Percentiles rank a stretch among this genome's conserved stretches.
Conservation (phyloP, 2,329 filamentous ascomycete species). For the Aspergillus carbonarius region DNA sequence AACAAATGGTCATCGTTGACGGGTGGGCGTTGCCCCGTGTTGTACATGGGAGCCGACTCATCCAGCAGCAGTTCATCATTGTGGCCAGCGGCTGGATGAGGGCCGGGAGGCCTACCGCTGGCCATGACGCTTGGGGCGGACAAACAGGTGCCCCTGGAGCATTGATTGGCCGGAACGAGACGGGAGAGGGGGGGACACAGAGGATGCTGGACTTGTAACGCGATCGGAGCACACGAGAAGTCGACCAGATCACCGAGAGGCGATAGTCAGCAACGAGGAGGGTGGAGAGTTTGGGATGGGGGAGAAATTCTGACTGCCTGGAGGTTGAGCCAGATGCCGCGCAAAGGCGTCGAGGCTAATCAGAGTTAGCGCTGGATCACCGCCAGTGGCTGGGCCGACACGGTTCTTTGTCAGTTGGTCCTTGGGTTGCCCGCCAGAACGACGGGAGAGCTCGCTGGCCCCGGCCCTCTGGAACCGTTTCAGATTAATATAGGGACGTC, state of each 20-base stretch:
- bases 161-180: constrained; percentile 31
- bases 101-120: constrained; percentile 56
- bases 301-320: constrained; percentile 10
- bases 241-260: neutral
- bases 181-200: constrained; percentile 6
- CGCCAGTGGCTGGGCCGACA: constrained; percentile 7
- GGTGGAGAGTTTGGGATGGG: neutral
- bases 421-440: neutral
- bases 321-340: constrained; percentile 7
- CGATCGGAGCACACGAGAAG: neutral
- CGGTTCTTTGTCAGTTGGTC: neutral
- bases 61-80: constrained; percentile 46
- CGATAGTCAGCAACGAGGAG: constrained; percentile 1
- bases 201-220: neutral
- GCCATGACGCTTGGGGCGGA: constrained; percentile 43
- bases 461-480: neutral
- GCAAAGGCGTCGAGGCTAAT: constrained; percentile 8
- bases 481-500: neutral
- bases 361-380: constrained; percentile 8
- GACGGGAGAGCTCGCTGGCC: neutral
- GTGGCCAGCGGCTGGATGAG: constrained; percentile 46
- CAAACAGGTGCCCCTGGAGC: constrained; percentile 39
- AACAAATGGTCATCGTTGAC: constrained; percentile 78
- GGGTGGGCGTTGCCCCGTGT: constrained; percentile 72
- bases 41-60: constrained; percentile 56